Conservation (phyloP, 441 rosid species). For the Aquilaria agallochum region DNA sequence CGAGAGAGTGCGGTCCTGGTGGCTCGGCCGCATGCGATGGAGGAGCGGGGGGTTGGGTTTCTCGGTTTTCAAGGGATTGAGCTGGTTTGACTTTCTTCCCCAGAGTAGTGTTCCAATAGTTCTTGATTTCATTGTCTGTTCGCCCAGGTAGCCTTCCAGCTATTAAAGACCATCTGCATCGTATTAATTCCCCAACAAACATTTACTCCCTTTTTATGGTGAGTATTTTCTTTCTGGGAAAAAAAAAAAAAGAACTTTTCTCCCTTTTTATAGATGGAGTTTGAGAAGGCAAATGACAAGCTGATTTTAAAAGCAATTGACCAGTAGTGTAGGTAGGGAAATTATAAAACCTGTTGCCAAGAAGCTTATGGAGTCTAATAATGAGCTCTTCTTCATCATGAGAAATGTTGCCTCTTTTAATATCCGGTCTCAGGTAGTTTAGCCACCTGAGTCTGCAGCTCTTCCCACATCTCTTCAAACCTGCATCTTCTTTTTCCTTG, state of each 20-base stretch:
- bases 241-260: not conserved
- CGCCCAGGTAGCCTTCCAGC: slow-evolving; percentile 44
- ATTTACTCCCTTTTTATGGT: not conserved
- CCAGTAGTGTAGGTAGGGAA: not conserved
- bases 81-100: slow-evolving; percentile 21
- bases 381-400: slow-evolving; percentile 36
- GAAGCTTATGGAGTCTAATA: not conserved
- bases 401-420: slow-evolving; percentile 37
- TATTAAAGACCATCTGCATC: slow-evolving; percentile 33
- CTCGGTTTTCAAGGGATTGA: slow-evolving; percentile 6
- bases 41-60: not conserved
- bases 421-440: slow-evolving; percentile 37
- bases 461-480: slow-evolving; percentile 37
- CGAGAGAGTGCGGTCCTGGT: slow-evolving; percentile 1
- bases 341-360: slow-evolving; percentile 26
- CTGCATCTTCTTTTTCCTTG: slow-evolving; percentile 5
- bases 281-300: too few relatives aligned
- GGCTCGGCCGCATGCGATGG: not conserved
- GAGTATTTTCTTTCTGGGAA: not conserved
- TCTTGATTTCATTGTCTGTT: slow-evolving; percentile 41
- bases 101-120: slow-evolving; percentile 37
- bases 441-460: slow-evolving; percentile 38
- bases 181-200: too few relatives aligned
- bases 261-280: not conserved
- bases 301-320: too few relatives aligned